These are phyloP conservation scores for Crucihimalaya himalaica DNA, from an alignment of 345 rosid species.

Conservation along the genomic window DNA sequence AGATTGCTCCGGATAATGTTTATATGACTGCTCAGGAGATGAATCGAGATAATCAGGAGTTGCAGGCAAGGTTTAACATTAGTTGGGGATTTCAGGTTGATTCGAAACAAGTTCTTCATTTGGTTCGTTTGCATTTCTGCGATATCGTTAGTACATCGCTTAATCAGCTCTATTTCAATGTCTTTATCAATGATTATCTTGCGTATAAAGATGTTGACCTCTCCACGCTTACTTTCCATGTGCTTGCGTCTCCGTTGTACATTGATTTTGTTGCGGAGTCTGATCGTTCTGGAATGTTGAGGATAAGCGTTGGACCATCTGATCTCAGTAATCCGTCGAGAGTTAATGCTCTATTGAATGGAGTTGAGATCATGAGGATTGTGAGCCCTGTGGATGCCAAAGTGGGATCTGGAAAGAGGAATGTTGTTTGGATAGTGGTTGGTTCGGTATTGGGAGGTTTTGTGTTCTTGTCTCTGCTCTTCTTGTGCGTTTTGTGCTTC, in stretches of 20 bases:
- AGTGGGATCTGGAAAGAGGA: slow-evolving; percentile 44
- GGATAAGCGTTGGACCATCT: slow-evolving; percentile 83
- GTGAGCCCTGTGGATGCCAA: slow-evolving; percentile 39
- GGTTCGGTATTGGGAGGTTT: slow-evolving; percentile 67
- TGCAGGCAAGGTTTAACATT: slow-evolving; percentile 61
- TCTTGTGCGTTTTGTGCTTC: slow-evolving; percentile 41
- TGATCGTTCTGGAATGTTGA: slow-evolving; percentile 51
- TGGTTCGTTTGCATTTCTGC: slow-evolving; percentile 93
- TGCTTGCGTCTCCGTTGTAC: slow-evolving; percentile 71
- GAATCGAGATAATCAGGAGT: slow-evolving; percentile 60
- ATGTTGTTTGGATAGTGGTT: slow-evolving; percentile 49
- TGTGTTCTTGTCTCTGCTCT: slow-evolving; percentile 43
- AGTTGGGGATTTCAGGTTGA: slow-evolving; percentile 76
- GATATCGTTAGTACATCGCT: slow-evolving; percentile 78
- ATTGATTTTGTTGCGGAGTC: slow-evolving; percentile 75
- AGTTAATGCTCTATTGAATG: slow-evolving; percentile 77
- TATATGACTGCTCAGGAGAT: slow-evolving; percentile 93
- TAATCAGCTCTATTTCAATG: slow-evolving; percentile 76
- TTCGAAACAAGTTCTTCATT: slow-evolving; percentile 48
- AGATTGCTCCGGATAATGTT: slow-evolving; percentile 80
- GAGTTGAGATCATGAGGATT: slow-evolving; percentile 88
- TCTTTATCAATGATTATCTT: slow-evolving; percentile 61
- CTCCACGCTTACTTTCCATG: slow-evolving; percentile 61
- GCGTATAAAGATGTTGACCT: slow-evolving; percentile 79
- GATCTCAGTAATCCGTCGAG: slow-evolving; percentile 58